phyloP scores from a whole-genome alignment of 768 basidiomycete genomes.

The Russula brevipes region DNA sequence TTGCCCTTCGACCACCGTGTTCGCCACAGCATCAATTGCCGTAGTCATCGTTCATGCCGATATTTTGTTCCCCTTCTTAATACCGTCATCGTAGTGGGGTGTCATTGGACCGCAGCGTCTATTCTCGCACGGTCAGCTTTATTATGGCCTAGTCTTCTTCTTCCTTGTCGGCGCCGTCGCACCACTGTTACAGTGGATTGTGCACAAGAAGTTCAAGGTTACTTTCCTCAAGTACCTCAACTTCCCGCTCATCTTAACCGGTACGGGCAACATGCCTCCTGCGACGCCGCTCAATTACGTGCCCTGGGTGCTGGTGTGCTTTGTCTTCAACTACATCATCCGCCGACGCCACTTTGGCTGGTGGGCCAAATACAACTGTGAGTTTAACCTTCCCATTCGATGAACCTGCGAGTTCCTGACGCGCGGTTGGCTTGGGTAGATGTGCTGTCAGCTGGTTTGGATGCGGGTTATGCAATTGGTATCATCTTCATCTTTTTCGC shows the following conservation, averaged over 20 bases:
- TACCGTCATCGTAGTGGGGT: conserved; percentile 36
- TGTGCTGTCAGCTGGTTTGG: conserved; percentile 67
- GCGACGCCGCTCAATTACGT: conserved; percentile 41
- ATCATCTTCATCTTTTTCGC: conserved; percentile 53
- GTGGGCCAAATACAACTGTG: conserved; percentile 39
- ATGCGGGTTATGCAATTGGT: conserved; percentile 60
- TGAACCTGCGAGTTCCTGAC: not conserved
- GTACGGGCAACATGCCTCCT: conserved; percentile 40
- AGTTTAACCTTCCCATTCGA: conserved; percentile 17
- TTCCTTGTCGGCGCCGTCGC: conserved; percentile 71
- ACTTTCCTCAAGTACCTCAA: conserved; percentile 53
- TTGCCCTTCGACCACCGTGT: conserved; percentile 65
- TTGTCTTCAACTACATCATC: conserved; percentile 37
- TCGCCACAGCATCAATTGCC: conserved; percentile 74
- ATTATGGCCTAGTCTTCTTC: conserved; percentile 52
- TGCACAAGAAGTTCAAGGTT: conserved; percentile 29
- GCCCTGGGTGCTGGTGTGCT: conserved; percentile 36
- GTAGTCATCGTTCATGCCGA: conserved; percentile 32
- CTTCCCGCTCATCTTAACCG: conserved; percentile 42
- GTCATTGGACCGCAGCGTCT: conserved; percentile 65
- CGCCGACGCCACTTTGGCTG: conserved; percentile 36
- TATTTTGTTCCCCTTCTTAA: not conserved
- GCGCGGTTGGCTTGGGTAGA: conserved; percentile 31
- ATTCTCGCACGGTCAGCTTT: conserved; percentile 2
- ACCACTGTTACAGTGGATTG: conserved; percentile 51